phyloP scores from a whole-genome alignment of 371 early-diverging fungal species.

The Mitosporidium daphniae region DNA sequence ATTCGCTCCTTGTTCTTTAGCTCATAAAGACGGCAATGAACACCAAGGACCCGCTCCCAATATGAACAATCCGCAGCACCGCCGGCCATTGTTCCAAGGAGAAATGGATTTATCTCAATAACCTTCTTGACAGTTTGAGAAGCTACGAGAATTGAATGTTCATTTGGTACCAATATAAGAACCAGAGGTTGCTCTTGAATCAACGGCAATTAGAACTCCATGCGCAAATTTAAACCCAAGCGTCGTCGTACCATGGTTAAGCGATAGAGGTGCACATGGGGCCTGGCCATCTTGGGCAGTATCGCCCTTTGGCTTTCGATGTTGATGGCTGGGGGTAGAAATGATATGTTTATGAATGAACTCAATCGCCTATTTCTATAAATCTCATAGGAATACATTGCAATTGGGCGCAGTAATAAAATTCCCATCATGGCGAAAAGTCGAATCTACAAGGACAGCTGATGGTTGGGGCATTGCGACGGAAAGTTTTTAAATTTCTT shows the following conservation, averaged over 20 bases:
- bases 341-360: no score
- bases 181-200: constrained; percentile 94
- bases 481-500: no score
- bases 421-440: no score
- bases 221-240: constrained; percentile 84
- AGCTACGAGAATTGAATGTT: constrained; percentile 13
- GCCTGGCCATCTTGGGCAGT: no score
- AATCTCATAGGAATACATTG: no score
- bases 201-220: constrained; percentile 92
- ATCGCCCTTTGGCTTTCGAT: no score
- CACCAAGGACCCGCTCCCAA: constrained; percentile 94
- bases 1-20: constrained; percentile 88
- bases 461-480: no score
- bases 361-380: no score
- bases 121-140: constrained; percentile 94
- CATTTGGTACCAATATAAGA: constrained; percentile 46
- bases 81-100: constrained; percentile 98
- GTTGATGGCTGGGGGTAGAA: no score
- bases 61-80: constrained; percentile 99
- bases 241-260: constrained; percentile 97
- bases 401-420: no score
- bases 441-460: no score
- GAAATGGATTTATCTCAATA: constrained; percentile 92
- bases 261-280: no score
- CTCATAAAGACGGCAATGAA: constrained; percentile 69